These are phyloP conservation scores for Henckelia pumila DNA, from an alignment of 257 asterid species.

Conservation along the genomic window DNA sequence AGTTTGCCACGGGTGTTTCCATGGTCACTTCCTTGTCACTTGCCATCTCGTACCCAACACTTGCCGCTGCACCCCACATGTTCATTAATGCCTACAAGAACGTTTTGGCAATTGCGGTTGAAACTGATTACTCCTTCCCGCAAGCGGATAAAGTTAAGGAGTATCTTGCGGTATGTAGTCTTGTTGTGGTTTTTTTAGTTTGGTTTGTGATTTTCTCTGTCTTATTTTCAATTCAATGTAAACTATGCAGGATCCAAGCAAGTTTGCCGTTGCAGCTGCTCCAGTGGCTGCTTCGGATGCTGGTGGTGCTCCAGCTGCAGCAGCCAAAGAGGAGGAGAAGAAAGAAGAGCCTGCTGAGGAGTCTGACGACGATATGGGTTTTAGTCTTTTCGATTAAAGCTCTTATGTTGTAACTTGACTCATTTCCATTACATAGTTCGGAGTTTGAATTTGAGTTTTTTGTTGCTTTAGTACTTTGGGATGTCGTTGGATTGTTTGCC, in stretches of 20 bases:
- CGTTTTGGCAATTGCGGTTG: conserved; percentile 69
- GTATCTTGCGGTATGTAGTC: conserved; percentile 62
- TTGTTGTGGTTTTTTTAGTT: neutral
- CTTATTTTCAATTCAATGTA: too few relatives aligned
- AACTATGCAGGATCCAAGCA: neutral
- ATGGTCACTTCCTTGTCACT: conserved; percentile 67
- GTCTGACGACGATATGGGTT: conserved; percentile 85
- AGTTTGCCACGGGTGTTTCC: conserved; percentile 77
- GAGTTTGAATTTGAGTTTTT: too few relatives aligned
- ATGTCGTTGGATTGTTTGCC: too few relatives aligned
- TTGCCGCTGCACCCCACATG: conserved; percentile 95
- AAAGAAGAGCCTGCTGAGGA: conserved; percentile 73
- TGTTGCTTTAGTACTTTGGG: too few relatives aligned
- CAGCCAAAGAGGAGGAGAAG: conserved; percentile 58
- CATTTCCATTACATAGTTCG: too few relatives aligned
- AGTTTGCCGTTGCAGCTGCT: conserved; percentile 25
- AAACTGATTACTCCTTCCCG: conserved; percentile 80
- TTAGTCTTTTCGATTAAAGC: conserved; percentile 79
- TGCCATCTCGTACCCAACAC: conserved; percentile 78
- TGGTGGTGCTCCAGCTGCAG: conserved; percentile 47
- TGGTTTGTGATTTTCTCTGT: too few relatives aligned
- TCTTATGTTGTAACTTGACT: too few relatives aligned
- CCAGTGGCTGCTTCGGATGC: conserved; percentile 35
- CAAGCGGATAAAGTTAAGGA: conserved; percentile 90
- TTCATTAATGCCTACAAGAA: conserved; percentile 82